These are phyloP conservation scores for Ganoderma leucocontextum DNA, from an alignment of 1,284 basidiomycete genomes.

Conservation along the genomic window DNA sequence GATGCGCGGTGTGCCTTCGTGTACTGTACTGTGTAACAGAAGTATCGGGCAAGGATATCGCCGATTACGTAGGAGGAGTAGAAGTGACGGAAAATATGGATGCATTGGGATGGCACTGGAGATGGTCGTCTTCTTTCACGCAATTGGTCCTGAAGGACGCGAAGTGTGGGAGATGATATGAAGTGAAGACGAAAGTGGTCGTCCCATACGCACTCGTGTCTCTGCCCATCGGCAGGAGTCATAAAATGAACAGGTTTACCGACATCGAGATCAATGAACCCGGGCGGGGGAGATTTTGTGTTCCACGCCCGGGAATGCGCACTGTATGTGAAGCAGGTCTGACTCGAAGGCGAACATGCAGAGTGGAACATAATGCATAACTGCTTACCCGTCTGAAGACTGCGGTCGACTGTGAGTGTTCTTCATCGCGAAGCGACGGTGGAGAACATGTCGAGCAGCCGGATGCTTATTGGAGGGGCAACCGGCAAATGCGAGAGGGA, in stretches of 20 bases:
- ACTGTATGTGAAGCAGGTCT: constrained; percentile 2
- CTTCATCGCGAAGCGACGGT: constrained; percentile 48
- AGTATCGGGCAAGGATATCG: constrained; percentile 8
- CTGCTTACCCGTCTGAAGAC: constrained; percentile 13
- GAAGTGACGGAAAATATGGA: constrained; percentile 9
- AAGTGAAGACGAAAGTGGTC: constrained; percentile 43
- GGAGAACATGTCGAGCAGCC: constrained; percentile 61
- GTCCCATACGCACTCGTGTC: constrained; percentile 43
- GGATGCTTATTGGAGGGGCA: constrained; percentile 20
- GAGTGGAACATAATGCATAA: background rate
- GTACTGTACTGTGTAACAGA: constrained; percentile 1
- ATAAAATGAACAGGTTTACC: constrained; percentile 35
- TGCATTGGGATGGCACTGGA: constrained; percentile 12
- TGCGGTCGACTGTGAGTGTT: constrained; percentile 4
- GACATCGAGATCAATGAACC: constrained; percentile 41
- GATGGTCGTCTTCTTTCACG: constrained; percentile 4
- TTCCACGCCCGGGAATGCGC: constrained; percentile 13
- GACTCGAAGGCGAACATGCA: background rate
- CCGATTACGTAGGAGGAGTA: constrained; percentile 19
- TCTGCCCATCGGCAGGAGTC: constrained; percentile 58
- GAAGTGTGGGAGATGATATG: constrained; percentile 39
- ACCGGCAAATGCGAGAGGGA: constrained; percentile 14
- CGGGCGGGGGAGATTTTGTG: constrained; percentile 36
- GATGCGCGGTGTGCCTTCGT: constrained; percentile 18
- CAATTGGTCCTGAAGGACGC: constrained; percentile 30